Evolutionary conservation across 768 basidiomycete species (phyloP), one percentile per base, ranked within the genome.

Genomic region (Mrakia blollopis): DNA sequence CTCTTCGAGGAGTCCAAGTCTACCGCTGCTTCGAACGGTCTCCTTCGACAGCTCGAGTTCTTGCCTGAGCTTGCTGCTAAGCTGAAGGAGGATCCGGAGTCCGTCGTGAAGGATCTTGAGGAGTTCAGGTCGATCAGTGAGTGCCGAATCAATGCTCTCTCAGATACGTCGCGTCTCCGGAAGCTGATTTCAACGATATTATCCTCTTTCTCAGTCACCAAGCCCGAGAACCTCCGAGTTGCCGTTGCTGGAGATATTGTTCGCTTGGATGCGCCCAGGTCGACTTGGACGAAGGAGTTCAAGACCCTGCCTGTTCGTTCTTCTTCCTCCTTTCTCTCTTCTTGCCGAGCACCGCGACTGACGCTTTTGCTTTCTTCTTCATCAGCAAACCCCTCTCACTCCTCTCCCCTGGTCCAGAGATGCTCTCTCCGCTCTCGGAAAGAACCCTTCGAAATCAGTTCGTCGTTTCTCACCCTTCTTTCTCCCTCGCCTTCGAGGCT

Each of bases 181-280:
- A 54, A n/a, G 10, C 41, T 57, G 21, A 44, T 16, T 63, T 47
- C 28, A n/a, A n/a, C n/a, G n/a, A 2, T 21, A 1, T 57, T 50
- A 1, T 57, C 8, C 28, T 35, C 18, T 71, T 30, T 1, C 50
- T 10, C 80, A 98, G 94, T 97, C 79, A 91, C 90, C 18, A 86
- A 92, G 78, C 92, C 96, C 4, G 87, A 89, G 28, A 92, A 90
- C 60, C 86, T 94, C 30, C 89, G 97, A 54, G 91, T 99, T 82
- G 91, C 92, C 0, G 91, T 98, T 14, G 88, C 90, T n/a, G 97
- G 97, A 16, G 90, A 97, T 80, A 86, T 99, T 61, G 80, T 96
- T 47, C 83, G 84, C 50, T 82, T 98, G 47, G 80, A 86, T 25
- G 86, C 89, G 25, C 96, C 97, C 2, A 87, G 91, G 65, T 90